Evolutionary conservation across 1,284 basidiomycete species (phyloP).

Genomic region (Lentinus polychrous): DNA sequence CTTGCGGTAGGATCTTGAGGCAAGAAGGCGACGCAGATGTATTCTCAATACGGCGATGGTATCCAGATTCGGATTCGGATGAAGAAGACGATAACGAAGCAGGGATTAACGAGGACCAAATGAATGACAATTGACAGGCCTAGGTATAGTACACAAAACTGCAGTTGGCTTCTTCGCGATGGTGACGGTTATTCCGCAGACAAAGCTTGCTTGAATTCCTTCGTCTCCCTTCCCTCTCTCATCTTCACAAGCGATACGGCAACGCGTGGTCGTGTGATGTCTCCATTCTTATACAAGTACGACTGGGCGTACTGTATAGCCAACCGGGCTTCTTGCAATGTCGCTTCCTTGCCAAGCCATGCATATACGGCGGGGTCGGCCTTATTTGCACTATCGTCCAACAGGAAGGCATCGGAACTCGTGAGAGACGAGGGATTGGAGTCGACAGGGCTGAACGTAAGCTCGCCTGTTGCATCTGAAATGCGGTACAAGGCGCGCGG

Average conservation of each 20-base stretch:
- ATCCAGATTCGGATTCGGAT: constrained; percentile 10
- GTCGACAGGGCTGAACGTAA: constrained; percentile 32
- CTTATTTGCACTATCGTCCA: constrained; percentile 32
- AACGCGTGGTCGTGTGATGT: constrained; percentile 19
- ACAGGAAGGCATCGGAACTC: constrained; percentile 40
- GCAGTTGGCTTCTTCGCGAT: no score
- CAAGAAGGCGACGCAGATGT: constrained; percentile 44
- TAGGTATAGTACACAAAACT: no score
- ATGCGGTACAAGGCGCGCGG: constrained; percentile 35
- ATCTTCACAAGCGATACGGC: constrained; percentile 43
- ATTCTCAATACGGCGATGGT: constrained; percentile 34
- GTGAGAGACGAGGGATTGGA: constrained; percentile 29
- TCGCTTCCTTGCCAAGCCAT: constrained; percentile 49
- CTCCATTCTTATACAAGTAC: constrained; percentile 38
- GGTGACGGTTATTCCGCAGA: no score
- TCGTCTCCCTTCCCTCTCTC: constrained; percentile 42
- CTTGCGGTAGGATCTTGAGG: constrained; percentile 20
- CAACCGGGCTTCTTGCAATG: constrained; percentile 40
- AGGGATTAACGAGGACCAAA: not conserved
- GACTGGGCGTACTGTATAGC: constrained; percentile 48
- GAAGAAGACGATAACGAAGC: constrained; percentile 3
- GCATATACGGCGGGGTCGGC: constrained; percentile 41
- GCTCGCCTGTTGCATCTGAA: constrained; percentile 37
- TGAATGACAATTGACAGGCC: not conserved
- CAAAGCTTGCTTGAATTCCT: constrained; percentile 30